Conservation (phyloP, 371 early-diverging fungal genomes). For the Conidiobolus incongruus region DNA sequence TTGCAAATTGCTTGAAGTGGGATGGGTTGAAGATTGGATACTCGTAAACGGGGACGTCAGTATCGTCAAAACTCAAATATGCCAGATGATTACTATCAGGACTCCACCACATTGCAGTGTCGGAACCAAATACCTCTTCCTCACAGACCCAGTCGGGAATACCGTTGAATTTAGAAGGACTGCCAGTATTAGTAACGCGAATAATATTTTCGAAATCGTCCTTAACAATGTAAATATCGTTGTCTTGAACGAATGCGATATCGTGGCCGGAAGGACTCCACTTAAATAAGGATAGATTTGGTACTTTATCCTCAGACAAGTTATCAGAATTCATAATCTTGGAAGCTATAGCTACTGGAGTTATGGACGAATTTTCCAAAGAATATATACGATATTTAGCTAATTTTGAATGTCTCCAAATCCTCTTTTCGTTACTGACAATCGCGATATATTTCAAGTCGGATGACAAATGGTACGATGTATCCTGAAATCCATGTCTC, state of each 20-base stretch:
- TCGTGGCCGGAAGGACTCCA: constrained; percentile 4
- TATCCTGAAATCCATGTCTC: background rate
- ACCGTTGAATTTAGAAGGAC: constrained; percentile 68
- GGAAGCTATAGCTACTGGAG: background rate
- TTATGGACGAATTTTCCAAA: background rate
- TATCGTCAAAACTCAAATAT: constrained; percentile 69
- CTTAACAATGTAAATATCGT: constrained; percentile 51
- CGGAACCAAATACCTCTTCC: constrained; percentile 61
- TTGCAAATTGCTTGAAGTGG: constrained; percentile 11
- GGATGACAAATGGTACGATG: background rate
- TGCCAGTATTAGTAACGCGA: constrained; percentile 70
- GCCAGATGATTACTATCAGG: constrained; percentile 60
- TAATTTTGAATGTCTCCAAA: background rate
- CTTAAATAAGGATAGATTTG: background rate
- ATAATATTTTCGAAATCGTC: constrained; percentile 33
- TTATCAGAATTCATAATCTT: background rate
- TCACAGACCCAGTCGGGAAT: constrained; percentile 97
- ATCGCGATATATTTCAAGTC: constrained; percentile 2
- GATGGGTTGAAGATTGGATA: constrained; percentile 36
- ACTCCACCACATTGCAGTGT: constrained; percentile 74
- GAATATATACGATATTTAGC: background rate
- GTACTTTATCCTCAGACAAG: background rate
- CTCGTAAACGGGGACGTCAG: constrained; percentile 50
- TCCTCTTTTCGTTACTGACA: background rate
- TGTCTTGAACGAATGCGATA: constrained; percentile 45